Evolutionary conservation across 2,329 filamentous ascomycete species (phyloP), one percentile per base, ranked within the genome.

Genomic region (Aaosphaeria arxii): DNA sequence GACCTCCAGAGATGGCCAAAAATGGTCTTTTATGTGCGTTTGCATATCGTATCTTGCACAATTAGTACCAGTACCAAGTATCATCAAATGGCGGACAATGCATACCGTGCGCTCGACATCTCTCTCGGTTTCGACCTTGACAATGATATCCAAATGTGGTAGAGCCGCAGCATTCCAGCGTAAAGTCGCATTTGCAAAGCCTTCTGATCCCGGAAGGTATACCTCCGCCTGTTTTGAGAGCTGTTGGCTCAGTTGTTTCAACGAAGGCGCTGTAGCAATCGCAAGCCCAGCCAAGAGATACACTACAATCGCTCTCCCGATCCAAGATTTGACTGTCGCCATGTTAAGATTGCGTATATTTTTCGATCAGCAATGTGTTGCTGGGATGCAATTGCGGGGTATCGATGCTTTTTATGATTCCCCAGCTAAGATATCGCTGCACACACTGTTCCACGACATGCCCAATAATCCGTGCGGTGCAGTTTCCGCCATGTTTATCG

Each of bases 1-100:
- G 72, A 1, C 66, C 62, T 5, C 63, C 66, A 4, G 64, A 66
- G 1, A 67, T 69, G 1, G 64, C 64, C 6, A 72, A 63, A 38
- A 73, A 72, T 0, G 69, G 59, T 7, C 66, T 61, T 4, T 52
- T 44, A 32, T 56, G 46, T 5, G 56, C 53, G 40, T 66, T 56
- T 1, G 55, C 57, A 47, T 46, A 59, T 1, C 51, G 38, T 6
- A 64, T 54, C 59, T 62, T n/a, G 13, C 7, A 11, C 7, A 4
- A 9, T 29, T 6, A 17, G 11, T 4, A 24, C 9, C 5, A 2
- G 6, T 30, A 30, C 31, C 35, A 5, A 11, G 7, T 36, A 24
- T 28, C 11, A 17, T 17, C 11, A 29, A 36, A 36, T 36, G 9
- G 4, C 9, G n/a, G 33, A 9, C n/a, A n/a, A 9, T 36, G 44